Percentiles rank a stretch among this genome's conserved stretches.
phyloP scores from a whole-genome alignment of 768 basidiomycete genomes.

The Russula sp. region DNA sequence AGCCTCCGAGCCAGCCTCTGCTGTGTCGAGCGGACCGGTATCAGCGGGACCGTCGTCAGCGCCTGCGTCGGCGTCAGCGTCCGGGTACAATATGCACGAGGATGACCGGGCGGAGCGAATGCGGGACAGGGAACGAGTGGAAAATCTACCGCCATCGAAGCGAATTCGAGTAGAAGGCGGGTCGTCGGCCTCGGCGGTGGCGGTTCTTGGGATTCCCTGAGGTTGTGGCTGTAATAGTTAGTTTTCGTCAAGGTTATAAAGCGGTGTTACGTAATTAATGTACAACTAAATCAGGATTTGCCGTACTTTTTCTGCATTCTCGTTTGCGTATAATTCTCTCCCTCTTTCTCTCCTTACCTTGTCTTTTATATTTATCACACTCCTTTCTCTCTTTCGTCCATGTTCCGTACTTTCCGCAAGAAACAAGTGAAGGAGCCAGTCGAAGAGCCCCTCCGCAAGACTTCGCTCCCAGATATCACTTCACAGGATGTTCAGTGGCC shows the following conservation, averaged over 20 bases:
- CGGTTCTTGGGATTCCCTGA: constrained; percentile 28
- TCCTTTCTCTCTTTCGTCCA: constrained; percentile 36
- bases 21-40: constrained; percentile 35
- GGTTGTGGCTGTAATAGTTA: neutral
- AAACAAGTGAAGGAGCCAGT: constrained; percentile 54
- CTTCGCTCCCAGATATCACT: constrained; percentile 74
- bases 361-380: constrained; percentile 10
- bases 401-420: constrained; percentile 72
- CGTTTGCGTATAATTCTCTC: neutral
- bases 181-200: constrained; percentile 25
- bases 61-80: constrained; percentile 19
- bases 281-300: constrained; percentile 18
- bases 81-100: constrained; percentile 28
- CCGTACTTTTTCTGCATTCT: constrained; percentile 12
- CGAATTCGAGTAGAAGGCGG: constrained; percentile 30
- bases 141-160: constrained; percentile 27
- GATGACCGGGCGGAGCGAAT: constrained; percentile 22
- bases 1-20: constrained; percentile 29
- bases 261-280: constrained; percentile 23
- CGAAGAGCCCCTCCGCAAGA: constrained; percentile 54
- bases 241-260: constrained; percentile 1
- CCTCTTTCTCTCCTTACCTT: neutral
- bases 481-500: constrained; percentile 83
- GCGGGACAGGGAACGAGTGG: constrained; percentile 16
- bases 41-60: constrained; percentile 29